Evolutionary conservation across 2,329 filamentous ascomycete species (phyloP), one percentile per base, ranked within the genome.

Genomic region (Aspergillus brasiliensis): DNA sequence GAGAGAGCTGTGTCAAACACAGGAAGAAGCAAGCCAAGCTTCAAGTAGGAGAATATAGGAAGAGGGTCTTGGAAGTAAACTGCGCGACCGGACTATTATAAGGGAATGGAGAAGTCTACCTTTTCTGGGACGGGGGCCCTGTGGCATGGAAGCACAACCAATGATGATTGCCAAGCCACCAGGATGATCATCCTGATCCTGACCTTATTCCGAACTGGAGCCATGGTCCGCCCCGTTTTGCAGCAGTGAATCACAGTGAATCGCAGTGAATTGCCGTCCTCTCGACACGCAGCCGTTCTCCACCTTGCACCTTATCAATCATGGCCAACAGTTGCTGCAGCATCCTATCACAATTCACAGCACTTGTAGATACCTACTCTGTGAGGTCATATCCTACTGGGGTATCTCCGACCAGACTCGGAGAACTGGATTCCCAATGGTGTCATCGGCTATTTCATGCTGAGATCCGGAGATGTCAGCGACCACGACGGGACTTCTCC

Each of bases 11-110:
- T 49, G 46, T 46, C 37, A 46, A 48, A 56, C 53, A 52, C 44
- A 56, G 37, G 31, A 52, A 61, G 54, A 57, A 62, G 44, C 58
- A 59, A 55, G 59, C 56, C 61, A 65, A 66, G 65, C 65, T 62
- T 62, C 62, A 56, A 56, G 28, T 46, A 60, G 51, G 47, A 57
- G 28, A 34, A 38, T 21, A 19, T 51, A 46, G 42, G 31, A 46
- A 49, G 28, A 19, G 31, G 31, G 47, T 31, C 34, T 27, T 40
- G 4, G 11, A 34, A 34, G 31, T 34, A 52, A 25, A 25, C 34
- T 37, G 48, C 47, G 42, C 56, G 51, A 21, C 31, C 51, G 40
- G 47, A 34, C 59, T 60, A 59, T 62, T 61, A 58, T 44, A 55
- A 46, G 27, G 44, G 25, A 44, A 40, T 21, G 37, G 40, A 28